Base-by-base conservation (phyloP, 441 rosid genomes). In the Syzygium syzygioides region DNA sequence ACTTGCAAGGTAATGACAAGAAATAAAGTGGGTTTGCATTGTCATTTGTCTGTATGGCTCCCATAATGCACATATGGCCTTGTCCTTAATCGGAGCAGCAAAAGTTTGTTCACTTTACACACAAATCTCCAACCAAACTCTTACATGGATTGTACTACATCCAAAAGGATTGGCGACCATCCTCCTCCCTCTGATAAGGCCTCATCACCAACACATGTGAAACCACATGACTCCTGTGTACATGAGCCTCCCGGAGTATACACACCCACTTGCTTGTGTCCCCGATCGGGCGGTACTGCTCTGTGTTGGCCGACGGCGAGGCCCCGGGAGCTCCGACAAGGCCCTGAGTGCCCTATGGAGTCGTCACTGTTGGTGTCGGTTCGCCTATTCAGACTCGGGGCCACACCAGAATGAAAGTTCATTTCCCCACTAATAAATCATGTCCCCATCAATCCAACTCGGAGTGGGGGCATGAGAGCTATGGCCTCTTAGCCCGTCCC, bases 401-500 rank as follows among this genome's bases (percentile, higher is more conserved):
- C n/a, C 52, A 25, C 83, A 41, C 83, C 83, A 14, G 53, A 41
- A 41, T 23, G n/a, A 13, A 48, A 23, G 53, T 41, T 41, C 53
- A 41, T 41, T 76, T 76, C 88, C 88, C 91, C 85, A 89, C 88
- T 89, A 90, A 14, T 76, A 76, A 41, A 76, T 41, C 83, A 20
- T 89, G 90, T 88, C 93, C 92, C 89, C 92, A 90, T 92, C 95
- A 90, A 88, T 91, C 94, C 94, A 91, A 91, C 94, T 91, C 37
- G 55, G 85, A 57, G 92, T 93, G 92, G 95, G 94, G 92, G 88
- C 86, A 11, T 79, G 87, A 90, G 88, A 90, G 91, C 92, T 91
- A 92, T 76, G 53, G n/a, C 52, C 92, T 93, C 93, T 90, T 90
- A 84, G 89, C 90, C 79, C 91, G 90, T 90, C 55, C 45, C 7